Evolutionary conservation across 106 monocot species (phyloP).

Genomic region (Dendrobium officinale): DNA sequence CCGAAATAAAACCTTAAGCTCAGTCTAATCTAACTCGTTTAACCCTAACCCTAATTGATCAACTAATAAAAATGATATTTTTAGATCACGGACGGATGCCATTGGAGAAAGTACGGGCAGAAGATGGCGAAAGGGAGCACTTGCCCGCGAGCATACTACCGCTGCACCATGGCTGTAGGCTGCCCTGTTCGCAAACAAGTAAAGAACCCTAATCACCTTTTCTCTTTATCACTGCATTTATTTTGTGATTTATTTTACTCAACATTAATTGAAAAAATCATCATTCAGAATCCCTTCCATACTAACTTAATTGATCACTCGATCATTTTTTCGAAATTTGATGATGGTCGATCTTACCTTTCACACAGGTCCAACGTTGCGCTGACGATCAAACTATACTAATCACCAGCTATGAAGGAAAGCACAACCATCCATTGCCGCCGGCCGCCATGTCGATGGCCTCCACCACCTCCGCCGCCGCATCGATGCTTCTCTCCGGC

Average conservation of each 20-base stretch:
- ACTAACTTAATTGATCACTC: too few species aligned
- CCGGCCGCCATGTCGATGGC: slow-evolving; percentile 76
- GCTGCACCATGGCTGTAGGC: slow-evolving; percentile 73
- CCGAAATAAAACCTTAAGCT: too few species aligned
- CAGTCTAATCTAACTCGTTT: too few species aligned
- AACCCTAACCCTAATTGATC: too few species aligned
- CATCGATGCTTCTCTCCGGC: slow-evolving; percentile 69
- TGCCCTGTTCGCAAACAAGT: slow-evolving; percentile 82
- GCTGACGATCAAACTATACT: slow-evolving; percentile 59
- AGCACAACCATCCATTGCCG: slow-evolving; percentile 74
- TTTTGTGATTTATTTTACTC: too few species aligned
- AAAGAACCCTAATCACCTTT: neutral
- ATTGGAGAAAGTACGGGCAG: slow-evolving; percentile 86
- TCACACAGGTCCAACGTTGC: slow-evolving; percentile 56
- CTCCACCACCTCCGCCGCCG: slow-evolving; percentile 64
- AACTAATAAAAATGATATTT: neutral
- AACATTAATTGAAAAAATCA: too few species aligned
- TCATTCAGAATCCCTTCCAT: too few species aligned
- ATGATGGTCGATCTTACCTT: too few species aligned
- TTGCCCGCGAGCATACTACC: slow-evolving; percentile 68
- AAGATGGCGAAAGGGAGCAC: slow-evolving; percentile 87
- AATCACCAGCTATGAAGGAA: slow-evolving; percentile 76
- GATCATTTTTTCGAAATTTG: neutral
- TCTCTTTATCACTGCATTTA: too few species aligned
- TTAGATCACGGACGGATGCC: slow-evolving; percentile 75